Conservation (phyloP, 208 protist genomes). For the Crithidia expoeki region DNA sequence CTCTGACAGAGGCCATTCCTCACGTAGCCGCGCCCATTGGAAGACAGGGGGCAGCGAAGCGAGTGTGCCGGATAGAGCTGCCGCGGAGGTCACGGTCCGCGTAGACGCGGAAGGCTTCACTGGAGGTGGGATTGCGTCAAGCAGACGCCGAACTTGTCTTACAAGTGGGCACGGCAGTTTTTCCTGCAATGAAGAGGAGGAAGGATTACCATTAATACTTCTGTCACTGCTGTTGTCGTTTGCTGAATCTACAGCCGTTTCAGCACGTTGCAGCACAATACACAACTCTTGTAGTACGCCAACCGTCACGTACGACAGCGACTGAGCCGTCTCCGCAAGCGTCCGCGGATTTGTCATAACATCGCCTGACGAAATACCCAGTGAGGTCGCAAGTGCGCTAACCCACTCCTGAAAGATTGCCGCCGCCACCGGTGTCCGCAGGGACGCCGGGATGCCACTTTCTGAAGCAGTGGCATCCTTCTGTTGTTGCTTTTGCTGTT, state of each 20-base stretch:
- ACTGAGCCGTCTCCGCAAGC: neutral
- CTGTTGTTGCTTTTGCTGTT: neutral
- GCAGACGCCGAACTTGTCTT: neutral
- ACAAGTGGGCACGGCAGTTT: neutral
- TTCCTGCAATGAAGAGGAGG: neutral
- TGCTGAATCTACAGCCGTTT: neutral
- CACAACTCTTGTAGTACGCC: conserved; percentile 25
- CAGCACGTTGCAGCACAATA: conserved; percentile 14
- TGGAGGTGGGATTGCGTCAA: neutral
- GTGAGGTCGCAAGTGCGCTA: neutral
- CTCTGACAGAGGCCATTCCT: conserved; percentile 13
- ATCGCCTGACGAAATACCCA: neutral
- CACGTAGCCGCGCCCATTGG: conserved; percentile 21
- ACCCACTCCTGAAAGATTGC: conserved; percentile 25
- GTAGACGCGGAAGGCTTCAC: neutral
- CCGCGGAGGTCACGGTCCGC: neutral
- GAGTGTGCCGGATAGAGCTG: neutral
- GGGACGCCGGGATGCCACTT: neutral
- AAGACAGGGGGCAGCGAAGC: conserved; percentile 8
- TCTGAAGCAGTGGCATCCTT: neutral
- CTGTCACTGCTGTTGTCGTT: too few species aligned
- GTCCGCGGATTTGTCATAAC: neutral
- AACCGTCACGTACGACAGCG: conserved; percentile 11
- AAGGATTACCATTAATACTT: neutral
- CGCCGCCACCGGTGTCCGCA: conserved; percentile 12